Base-by-base conservation (phyloP, 2,329 filamentous ascomycete species). In the Meredithiella fracta region DNA sequence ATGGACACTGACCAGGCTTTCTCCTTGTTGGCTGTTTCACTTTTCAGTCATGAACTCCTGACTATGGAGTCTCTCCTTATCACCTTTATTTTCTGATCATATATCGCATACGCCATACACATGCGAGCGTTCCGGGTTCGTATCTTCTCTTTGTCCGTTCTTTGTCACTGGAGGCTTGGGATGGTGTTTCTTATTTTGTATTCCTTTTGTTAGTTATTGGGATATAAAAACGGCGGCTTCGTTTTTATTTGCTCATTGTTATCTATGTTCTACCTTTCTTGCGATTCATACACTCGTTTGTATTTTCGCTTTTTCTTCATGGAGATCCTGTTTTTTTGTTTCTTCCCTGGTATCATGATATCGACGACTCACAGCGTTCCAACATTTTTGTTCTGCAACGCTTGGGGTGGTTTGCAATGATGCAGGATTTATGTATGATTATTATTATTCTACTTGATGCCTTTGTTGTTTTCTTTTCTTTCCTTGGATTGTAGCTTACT, bases 371-470 rank as follows among this genome's bases (percentile, higher is more conserved):
- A 23, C 29, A 29, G 26, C 50, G 50, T 31, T 37, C 14, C 31
- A 37, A 40, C 26, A 15, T 31, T 34, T n/a, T 17, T 14, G 22
- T 20, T 22, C 47, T 20, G 29, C 22, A 22, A 9, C 23, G 38
- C 37, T 8, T 54, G 23, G 8, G 23, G 37, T 25, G 15, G 23
- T 51, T 40, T 58, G 53, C 50, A 38, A 42, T 56, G 44, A 59
- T 50, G 55, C 49, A 9, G 47, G 58, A 53, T 49, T 26, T 22
- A 17, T 25, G 22, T 50, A 47, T 55, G 11, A 25, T 55, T 47
- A 34, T 47, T 37, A 14, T 49, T 26, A 34, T 51, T 34, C 29
- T 34, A 34, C 29, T 44, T 44, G 15, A 44, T 44, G 40, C 40
- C 40, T 8, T 7, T 44, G 40, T 20, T 44, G 15, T 44, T 44